Evolutionary conservation across 2,329 filamentous ascomycete species (phyloP), one percentile per base, ranked within the genome.

Genomic region (Fusarium robinianum): DNA sequence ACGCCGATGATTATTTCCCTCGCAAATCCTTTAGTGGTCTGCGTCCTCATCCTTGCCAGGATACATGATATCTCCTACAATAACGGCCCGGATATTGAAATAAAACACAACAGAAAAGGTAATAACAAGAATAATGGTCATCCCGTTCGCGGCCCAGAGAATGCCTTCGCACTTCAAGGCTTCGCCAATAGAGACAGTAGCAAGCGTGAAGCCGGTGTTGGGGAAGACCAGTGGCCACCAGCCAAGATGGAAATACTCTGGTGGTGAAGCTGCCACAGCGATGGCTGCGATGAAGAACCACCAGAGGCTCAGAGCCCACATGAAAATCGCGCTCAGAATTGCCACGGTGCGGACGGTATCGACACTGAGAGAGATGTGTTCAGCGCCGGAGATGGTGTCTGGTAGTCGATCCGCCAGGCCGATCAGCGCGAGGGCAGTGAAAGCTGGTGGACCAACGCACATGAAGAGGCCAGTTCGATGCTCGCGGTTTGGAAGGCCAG

Each of bases 381-480:
- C 70, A 24, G 71, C 66, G 9, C 64, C 65, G 38, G 78, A 73
- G 18, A 80, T 66, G 6, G 66, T 67, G 29, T 70, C 66, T 6
- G 78, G 76, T 4, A 66, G 56, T 3, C 55, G 46, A 1, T 64
- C 63, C 1, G 84, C 76, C 77, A 88, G 84, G 33, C 84, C 84
- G 24, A 89, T 79, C 26, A 88, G 72, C 0, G 85, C 85, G 10
- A 88, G 70, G 2, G 80, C 81, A 1, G 85, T 89, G 70, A 88
- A 89, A 2, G 83, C 78, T 1, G 85, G 84, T 2, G 86, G 84
- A 0, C 86, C 86, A n/a, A 88, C 85, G 47, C 83, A 84, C 71
- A 90, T 88, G 71, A 87, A 89, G 63, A 90, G 78, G 1, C 80
- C 85, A 0, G 85, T 82, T 36, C 85, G 73, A 49, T 85, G 81